Percentiles rank a stretch among this genome's conserved stretches.
Evolutionary conservation across 2,329 filamentous ascomycete genomes (phyloP).

Genomic region (Ascochyta viciae-villosae): DNA sequence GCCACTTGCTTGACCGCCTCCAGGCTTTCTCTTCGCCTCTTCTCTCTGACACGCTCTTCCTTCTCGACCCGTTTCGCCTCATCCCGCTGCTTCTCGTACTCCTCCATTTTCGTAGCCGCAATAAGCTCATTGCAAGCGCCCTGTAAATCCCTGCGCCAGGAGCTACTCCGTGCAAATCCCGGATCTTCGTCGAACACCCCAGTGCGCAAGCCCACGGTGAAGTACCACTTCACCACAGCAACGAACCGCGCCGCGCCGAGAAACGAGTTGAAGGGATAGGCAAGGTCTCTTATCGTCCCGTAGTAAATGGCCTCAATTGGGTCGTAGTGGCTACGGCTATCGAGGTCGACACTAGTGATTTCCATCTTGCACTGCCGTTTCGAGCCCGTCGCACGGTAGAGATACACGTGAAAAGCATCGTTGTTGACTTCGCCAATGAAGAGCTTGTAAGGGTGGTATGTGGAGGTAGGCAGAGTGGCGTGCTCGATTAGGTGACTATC

Average conservation of each 20-base stretch:
- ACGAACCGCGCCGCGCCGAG: not conserved
- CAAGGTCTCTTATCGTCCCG: not conserved
- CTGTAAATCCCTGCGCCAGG: not conserved
- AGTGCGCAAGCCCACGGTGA: not conserved
- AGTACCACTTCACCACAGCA: not conserved
- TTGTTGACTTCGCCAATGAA: not conserved
- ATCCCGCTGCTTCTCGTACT: not conserved
- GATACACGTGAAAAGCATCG: not conserved
- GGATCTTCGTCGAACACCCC: not conserved
- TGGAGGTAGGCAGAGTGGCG: too few relatives aligned
- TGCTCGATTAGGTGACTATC: not conserved
- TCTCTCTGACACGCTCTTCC: not conserved
- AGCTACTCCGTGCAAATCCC: not conserved
- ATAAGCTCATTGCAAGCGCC: conserved; percentile 2
- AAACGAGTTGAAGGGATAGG: not conserved
- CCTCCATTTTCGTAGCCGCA: not conserved
- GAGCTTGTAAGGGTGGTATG: not conserved
- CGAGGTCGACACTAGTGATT: not conserved
- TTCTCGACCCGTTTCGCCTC: not conserved
- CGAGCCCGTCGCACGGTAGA: not conserved
- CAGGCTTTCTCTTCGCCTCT: not conserved
- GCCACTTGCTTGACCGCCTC: not conserved
- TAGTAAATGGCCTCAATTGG: not conserved
- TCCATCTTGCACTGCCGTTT: not conserved
- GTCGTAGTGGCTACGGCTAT: not conserved